phyloP scores from a whole-genome alignment of 2,329 filamentous ascomycete genomes.

The Diaporthe sp. region DNA sequence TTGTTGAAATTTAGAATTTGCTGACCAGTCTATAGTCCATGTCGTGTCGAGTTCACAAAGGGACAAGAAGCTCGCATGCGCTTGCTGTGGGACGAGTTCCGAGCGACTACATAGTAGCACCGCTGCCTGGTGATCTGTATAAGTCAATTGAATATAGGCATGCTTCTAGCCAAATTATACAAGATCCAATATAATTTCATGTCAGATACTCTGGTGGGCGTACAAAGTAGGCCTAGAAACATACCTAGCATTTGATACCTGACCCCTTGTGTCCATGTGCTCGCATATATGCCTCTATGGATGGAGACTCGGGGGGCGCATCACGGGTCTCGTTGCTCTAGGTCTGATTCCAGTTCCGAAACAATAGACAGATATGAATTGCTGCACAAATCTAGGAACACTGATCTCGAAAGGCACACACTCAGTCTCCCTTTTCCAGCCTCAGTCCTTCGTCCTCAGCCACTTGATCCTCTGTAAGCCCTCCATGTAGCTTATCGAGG shows the following conservation, averaged over 20 bases:
- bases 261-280: neutral
- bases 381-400: neutral
- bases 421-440: neutral
- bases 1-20: neutral
- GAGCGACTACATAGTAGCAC: neutral
- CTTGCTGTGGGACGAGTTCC: neutral
- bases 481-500: conserved; percentile 6
- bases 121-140: neutral
- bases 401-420: neutral
- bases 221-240: neutral
- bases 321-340: neutral
- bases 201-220: neutral
- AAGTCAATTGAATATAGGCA: no score
- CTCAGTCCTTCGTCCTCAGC: neutral
- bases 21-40: neutral
- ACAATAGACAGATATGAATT: neutral
- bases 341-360: no score
- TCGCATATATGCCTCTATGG: neutral
- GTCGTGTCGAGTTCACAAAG: conserved; percentile 20
- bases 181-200: neutral
- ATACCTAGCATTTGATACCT: neutral
- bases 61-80: conserved; percentile 26
- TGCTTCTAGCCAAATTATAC: no score
- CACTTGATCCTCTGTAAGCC: neutral
- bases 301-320: no score